These are phyloP conservation scores for Blakeslea trispora DNA, from an alignment of 371 early-diverging fungal genomes.

Conservation along the genomic window DNA sequence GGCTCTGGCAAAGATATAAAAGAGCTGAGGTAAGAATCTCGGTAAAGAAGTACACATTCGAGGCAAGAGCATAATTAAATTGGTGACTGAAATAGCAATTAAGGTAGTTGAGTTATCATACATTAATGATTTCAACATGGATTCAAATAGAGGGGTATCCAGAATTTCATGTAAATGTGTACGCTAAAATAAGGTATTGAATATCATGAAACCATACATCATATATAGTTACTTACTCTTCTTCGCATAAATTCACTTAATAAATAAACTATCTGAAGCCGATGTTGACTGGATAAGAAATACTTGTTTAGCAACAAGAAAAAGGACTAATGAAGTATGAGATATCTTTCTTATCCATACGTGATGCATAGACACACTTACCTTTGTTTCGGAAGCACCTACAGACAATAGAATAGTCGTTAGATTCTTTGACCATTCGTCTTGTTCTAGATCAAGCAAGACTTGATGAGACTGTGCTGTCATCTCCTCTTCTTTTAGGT, in stretches of 20 bases:
- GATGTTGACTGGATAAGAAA: slow-evolving; percentile 56
- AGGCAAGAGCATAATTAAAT: slow-evolving; percentile 67
- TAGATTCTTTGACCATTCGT: slow-evolving; percentile 50
- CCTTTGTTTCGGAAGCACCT: slow-evolving; percentile 51
- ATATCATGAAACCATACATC: too few species aligned
- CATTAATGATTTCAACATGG: slow-evolving; percentile 62
- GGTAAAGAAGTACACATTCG: slow-evolving; percentile 64
- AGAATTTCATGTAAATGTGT: slow-evolving; percentile 64
- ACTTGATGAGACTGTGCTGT: slow-evolving; percentile 23
- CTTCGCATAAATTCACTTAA: slow-evolving; percentile 59
- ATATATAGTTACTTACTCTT: slow-evolving; percentile 53
- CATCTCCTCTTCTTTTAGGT: slow-evolving; percentile 24
- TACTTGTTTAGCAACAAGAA: slow-evolving; percentile 55
- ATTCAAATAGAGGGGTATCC: slow-evolving; percentile 58
- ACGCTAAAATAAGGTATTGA: slow-evolving; percentile 35
- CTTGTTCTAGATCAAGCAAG: slow-evolving; percentile 44
- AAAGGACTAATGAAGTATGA: slow-evolving; percentile 43
- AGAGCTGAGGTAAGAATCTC: slow-evolving; percentile 57
- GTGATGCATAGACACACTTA: slow-evolving; percentile 5
- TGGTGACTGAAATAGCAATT: slow-evolving; percentile 63
- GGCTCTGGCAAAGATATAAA: slow-evolving; percentile 61
- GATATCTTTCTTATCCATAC: too few species aligned
- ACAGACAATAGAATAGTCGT: slow-evolving; percentile 33
- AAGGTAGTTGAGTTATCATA: slow-evolving; percentile 65
- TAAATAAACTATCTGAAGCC: slow-evolving; percentile 57